A percentile compares a stretch with the other conserved stretches of the same genome.
phyloP scores from a whole-genome alignment of 192 early-diverging fungal species.

The Backusella macrospora region DNA sequence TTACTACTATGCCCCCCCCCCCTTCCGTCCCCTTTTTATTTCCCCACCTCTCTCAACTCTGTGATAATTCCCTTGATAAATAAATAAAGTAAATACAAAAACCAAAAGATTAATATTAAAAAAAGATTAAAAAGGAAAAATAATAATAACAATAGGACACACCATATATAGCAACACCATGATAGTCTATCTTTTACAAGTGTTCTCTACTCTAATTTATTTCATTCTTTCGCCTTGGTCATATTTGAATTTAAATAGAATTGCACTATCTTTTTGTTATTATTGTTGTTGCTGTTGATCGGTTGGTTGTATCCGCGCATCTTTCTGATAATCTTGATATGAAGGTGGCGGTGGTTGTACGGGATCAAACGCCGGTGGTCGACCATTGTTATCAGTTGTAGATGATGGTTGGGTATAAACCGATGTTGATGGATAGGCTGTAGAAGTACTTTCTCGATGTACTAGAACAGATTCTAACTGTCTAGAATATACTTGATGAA shows the following conservation, averaged over 20 bases:
- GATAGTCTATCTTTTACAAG: no score
- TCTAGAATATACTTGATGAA: background rate
- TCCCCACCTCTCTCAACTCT: no score
- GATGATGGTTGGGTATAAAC: conserved; percentile 1
- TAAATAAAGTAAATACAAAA: no score
- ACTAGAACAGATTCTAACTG: background rate
- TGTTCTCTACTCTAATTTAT: no score
- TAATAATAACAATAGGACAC: background rate
- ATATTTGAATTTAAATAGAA: no score
- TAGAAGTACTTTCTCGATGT: background rate
- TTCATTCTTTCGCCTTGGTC: no score
- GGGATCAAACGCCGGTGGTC: conserved; percentile 21
- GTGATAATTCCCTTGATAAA: no score
- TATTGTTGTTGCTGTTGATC: background rate
- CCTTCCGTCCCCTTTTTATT: background rate
- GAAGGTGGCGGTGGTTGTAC: conserved; percentile 35
- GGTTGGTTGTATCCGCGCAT: conserved; percentile 17
- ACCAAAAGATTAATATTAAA: no score
- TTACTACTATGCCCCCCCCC: background rate
- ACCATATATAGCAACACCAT: no score
- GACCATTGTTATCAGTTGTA: no score
- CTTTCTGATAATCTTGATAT: conserved; percentile 38
- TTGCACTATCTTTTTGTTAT: background rate
- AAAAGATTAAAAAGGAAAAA: conserved; percentile 2
- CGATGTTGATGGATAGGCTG: background rate